Evolutionary conservation across 805 yeast species (phyloP), one percentile per base, ranked within the genome.

Genomic region (Metschnikowia proteae): DNA sequence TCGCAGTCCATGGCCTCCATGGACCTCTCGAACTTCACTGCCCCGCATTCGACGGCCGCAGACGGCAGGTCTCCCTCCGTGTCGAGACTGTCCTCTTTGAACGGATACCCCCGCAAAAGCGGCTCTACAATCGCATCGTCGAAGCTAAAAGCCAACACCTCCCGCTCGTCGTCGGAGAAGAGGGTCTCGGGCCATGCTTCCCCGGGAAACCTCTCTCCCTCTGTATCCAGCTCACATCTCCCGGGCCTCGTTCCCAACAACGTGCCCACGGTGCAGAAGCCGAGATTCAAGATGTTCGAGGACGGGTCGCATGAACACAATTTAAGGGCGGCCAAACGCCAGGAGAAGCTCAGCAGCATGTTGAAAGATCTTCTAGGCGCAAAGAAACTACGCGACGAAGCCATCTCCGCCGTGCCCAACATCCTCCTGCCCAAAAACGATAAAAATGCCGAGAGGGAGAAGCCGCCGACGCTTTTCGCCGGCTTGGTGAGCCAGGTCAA

Each of bases 301-400:
- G 84, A 84, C 56, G 95, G 96, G 4, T 54, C 69, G 9, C 99
- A 92, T 65, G 88, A 80, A 59, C 99, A 92, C 66, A 82, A 81
- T 62, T 72, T 92, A 51, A 77, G 81, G 50, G 83, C 84, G 38
- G 83, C 92, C 6, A 84, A 82, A 62, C 73, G 95, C 57, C 92
- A 86, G 64, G 95, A 86, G 60, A 86, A 86, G 57, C 64, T 86
- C 33, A 76, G 83, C 6, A 81, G 81, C 51, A 84, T 86, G 90
- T 73, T 86, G 52, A 86, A 84, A 60, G 88, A 83, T 62, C 74
- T 85, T 57, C 63, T 86, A n/a, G 90, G 88, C 8, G 87, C 86
- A 1, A 84, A 84, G 53, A 83, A 82, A 59, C 65, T 83, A 28
- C 70, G 92, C 50, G 84, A 79, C 54, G 88, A 79, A 56, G 90